Evolutionary conservation across 257 asterid species (phyloP).

Genomic region (Nicotiana noctiflora): DNA sequence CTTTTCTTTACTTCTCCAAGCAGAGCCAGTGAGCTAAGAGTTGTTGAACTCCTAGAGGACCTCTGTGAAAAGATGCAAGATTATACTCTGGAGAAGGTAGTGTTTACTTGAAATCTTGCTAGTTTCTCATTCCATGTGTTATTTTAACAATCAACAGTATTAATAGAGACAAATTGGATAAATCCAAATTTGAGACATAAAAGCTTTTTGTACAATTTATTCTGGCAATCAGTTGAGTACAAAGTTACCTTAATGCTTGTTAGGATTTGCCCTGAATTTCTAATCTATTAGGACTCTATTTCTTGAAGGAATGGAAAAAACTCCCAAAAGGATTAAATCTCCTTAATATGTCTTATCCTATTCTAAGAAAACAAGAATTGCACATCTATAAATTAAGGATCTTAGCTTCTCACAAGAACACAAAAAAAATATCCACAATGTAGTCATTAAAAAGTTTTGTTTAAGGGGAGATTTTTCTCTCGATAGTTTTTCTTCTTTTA

Average conservation of each 20-base stretch:
- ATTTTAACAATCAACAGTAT: not conserved
- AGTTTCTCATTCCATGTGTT: constrained; percentile 1
- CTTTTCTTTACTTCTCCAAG: not conserved
- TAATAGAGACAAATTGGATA: not conserved
- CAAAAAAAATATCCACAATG: too few species aligned
- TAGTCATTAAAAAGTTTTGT: too few species aligned
- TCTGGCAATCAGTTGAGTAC: not conserved
- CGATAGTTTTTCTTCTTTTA: too few species aligned
- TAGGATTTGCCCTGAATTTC: too few species aligned
- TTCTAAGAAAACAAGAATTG: too few species aligned
- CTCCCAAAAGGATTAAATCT: too few species aligned
- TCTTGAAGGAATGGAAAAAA: too few species aligned
- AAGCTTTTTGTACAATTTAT: not conserved
- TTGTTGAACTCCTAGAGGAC: constrained; percentile 85
- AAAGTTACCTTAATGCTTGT: constrained; percentile 4
- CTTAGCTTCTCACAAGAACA: too few species aligned
- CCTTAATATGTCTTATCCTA: too few species aligned
- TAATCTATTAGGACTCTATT: too few species aligned
- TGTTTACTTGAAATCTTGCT: constrained; percentile 4
- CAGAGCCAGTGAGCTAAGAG: constrained; percentile 88
- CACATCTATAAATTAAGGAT: too few species aligned
- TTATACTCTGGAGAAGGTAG: constrained; percentile 90
- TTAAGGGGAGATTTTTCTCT: too few species aligned
- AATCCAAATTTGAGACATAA: not conserved
- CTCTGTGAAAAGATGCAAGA: constrained; percentile 98